Base-by-base conservation (phyloP, 345 rosid genomes). In the Reutealis trisperma region DNA sequence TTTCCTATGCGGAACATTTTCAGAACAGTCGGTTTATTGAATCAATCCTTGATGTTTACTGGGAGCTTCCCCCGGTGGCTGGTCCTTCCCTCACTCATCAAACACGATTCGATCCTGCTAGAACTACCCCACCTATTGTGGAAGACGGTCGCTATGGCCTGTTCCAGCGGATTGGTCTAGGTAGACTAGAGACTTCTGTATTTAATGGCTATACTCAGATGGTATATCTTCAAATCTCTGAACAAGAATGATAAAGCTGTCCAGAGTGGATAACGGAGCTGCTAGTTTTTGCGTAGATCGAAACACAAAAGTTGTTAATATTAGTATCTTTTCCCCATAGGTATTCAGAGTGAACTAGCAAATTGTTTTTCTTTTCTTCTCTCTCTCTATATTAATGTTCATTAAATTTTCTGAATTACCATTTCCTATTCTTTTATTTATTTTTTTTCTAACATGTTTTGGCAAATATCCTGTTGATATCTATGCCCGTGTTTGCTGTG, bases 31-130 rank as follows among this genome's bases (percentile, higher is more conserved):
- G 91, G 70, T 91, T 74, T 47, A 80, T 96, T n/a, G 99, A 96
- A 79, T 94, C 97, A 6, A 68, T 94, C 83, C 92, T 96, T 1
- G 94, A 93, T 61, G 84, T 91, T 45, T 96, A 93, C 5, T 96
- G 99, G 99, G 99, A 96, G 88, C 85, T 96, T 75, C 98, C 98
- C 25, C 98, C 99, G 0, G 91, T 86, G 52, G 99, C 99, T 18
- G 98, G 98, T 59, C 98, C 99, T 27, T 96, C 99, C n/a, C 89
- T 96, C 61, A 93, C 98, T 0, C 99, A 93, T 81, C 99, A 96
- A 73, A 88, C 92, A 12, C 87, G 98, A 3, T 96, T 92, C 65
- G 99, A 96, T 76, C 98, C 99, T 55, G 94, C 95, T 78, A 94
- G 98, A 13, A 78, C 90, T 6, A 66, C 89, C 19, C 78, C 85